phyloP scores from a whole-genome alignment of 768 basidiomycete species.

The Thelephora ganbajun region DNA sequence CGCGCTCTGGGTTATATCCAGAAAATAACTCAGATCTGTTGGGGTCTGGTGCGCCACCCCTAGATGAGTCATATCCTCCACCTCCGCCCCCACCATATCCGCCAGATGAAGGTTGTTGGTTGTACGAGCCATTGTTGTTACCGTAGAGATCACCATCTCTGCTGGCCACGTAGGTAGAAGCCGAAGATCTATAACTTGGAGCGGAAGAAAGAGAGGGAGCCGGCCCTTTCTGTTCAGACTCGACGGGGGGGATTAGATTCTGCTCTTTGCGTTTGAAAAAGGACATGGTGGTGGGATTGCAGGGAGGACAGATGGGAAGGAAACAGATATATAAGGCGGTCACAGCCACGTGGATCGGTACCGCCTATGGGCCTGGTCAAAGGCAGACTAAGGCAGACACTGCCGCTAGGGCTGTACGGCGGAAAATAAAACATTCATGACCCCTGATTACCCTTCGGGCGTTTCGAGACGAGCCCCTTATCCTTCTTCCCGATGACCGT shows the following conservation, averaged over 20 bases:
- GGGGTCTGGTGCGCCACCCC: slow-evolving; percentile 19
- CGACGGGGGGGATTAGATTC: slow-evolving; percentile 54
- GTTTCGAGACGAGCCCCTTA: slow-evolving; percentile 11
- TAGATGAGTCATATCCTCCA: neutral
- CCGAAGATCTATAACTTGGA: slow-evolving; percentile 27
- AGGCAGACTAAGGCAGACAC: neutral
- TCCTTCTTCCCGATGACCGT: slow-evolving; percentile 72
- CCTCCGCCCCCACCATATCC: slow-evolving; percentile 29
- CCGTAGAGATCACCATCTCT: slow-evolving; percentile 51
- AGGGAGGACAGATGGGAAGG: slow-evolving; percentile 3
- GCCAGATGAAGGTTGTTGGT: slow-evolving; percentile 4
- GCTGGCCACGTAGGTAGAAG: slow-evolving; percentile 55
- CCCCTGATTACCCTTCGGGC: neutral
- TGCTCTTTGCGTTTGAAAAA: slow-evolving; percentile 59
- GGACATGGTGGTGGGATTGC: slow-evolving; percentile 31
- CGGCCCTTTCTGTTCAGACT: slow-evolving; percentile 21
- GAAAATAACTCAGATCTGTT: slow-evolving; percentile 58
- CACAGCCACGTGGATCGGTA: neutral
- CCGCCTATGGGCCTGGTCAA: too few species aligned
- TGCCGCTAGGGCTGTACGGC: neutral
- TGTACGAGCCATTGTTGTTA: slow-evolving; percentile 13
- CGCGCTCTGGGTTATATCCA: slow-evolving; percentile 51
- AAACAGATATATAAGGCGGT: slow-evolving; percentile 1
- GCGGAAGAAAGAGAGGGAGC: slow-evolving; percentile 2
- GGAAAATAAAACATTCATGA: neutral